These are phyloP conservation scores for Kwoniella mangroviensis DNA, from an alignment of 768 basidiomycete species.

Conservation along the genomic window DNA sequence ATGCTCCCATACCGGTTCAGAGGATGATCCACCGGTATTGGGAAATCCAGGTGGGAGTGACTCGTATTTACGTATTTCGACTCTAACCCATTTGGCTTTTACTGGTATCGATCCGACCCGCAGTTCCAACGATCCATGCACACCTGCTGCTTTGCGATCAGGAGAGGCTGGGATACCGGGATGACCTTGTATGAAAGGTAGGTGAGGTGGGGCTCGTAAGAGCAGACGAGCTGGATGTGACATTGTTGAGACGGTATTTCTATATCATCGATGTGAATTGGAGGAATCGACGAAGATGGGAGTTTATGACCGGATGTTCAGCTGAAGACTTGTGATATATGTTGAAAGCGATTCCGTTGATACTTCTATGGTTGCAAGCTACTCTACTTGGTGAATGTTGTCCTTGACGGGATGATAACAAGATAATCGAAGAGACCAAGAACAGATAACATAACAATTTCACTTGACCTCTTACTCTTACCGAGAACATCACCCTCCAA, in stretches of 20 bases:
- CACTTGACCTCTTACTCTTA: neutral
- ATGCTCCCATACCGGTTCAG: conserved; percentile 43
- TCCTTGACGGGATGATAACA: neutral
- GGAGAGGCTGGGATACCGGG: conserved; percentile 51
- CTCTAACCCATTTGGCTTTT: conserved; percentile 89
- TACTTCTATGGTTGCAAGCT: neutral
- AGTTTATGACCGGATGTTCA: too few species aligned
- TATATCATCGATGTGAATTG: conserved; percentile 7
- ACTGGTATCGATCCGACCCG: conserved; percentile 71
- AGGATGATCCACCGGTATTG: conserved; percentile 9
- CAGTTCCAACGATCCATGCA: conserved; percentile 72
- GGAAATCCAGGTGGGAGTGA: conserved; percentile 58
- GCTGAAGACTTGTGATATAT: too few species aligned
- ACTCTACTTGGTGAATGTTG: neutral
- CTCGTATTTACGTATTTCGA: conserved; percentile 90
- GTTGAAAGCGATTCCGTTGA: neutral
- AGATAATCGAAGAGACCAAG: neutral
- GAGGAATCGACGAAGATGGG: neutral
- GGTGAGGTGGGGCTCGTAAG: conserved; percentile 54
- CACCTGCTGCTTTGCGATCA: conserved; percentile 44
- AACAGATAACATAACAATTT: neutral
- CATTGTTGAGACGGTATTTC: conserved; percentile 22
- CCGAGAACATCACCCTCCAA: neutral
- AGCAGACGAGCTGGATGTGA: conserved; percentile 49
- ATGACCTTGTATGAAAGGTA: conserved; percentile 55